A percentile compares a stretch with the other conserved stretches of the same genome.
phyloP scores from a whole-genome alignment of 106 monocot species.

The Platanthera zijinensis region DNA sequence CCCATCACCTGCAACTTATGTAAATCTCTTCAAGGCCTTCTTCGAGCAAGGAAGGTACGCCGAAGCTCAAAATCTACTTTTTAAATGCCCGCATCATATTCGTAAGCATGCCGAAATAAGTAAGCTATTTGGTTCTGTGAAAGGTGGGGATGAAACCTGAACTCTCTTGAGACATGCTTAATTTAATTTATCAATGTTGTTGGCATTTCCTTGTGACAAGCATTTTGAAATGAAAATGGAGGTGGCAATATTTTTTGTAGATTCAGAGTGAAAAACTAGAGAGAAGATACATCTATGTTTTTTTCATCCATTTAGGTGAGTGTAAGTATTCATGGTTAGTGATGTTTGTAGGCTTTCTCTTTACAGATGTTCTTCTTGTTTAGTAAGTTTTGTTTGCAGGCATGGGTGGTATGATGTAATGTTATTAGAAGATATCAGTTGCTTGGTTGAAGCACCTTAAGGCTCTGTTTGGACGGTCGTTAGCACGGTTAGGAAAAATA shows the following conservation, averaged over 20 bases:
- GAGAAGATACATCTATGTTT: not conserved
- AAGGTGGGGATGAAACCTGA: slow-evolving; percentile 10
- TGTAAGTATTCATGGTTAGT: not conserved
- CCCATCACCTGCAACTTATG: slow-evolving; percentile 52
- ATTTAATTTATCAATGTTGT: not conserved
- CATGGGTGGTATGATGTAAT: not conserved
- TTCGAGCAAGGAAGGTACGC: slow-evolving; percentile 71
- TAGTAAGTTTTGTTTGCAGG: not conserved
- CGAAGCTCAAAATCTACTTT: slow-evolving; percentile 79
- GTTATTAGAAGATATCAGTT: not conserved
- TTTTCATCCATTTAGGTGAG: not conserved
- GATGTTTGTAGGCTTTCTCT: not conserved
- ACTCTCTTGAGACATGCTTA: not conserved
- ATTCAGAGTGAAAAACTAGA: not conserved
- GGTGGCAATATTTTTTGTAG: not conserved
- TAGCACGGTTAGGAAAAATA: too few relatives aligned
- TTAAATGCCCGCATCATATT: slow-evolving; percentile 76
- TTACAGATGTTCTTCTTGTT: not conserved
- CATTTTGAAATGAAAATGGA: not conserved
- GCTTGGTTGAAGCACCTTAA: not conserved
- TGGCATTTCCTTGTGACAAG: not conserved
- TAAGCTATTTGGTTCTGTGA: slow-evolving; percentile 65
- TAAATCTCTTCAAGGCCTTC: slow-evolving; percentile 66
- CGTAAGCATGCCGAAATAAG: slow-evolving; percentile 53
- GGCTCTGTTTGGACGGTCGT: too few relatives aligned